Evolutionary conservation across 2,329 filamentous ascomycete species (phyloP).

Genomic region (Botryotinia convoluta): DNA sequence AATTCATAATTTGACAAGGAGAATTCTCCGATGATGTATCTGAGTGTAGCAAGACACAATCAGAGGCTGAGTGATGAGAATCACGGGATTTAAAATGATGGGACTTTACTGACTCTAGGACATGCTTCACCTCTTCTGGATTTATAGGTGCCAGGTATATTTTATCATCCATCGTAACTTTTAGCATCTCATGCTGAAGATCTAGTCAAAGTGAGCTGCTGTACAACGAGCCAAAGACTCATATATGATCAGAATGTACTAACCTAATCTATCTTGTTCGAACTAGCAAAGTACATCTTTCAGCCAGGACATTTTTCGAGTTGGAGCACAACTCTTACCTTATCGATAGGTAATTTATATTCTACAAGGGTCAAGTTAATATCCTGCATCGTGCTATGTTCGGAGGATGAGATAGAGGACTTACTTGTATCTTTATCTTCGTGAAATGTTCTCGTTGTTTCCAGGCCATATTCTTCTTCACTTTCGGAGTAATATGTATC

Average conservation of each 20-base stretch:
- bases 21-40: neutral
- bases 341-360: slow-evolving; percentile 32
- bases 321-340: slow-evolving; percentile 19
- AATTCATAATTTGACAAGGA: neutral
- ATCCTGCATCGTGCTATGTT: neutral
- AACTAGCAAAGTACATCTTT: neutral
- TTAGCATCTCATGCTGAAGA: slow-evolving; percentile 28
- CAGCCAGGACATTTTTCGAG: neutral
- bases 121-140: slow-evolving; percentile 29
- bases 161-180: slow-evolving; percentile 23
- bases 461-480: slow-evolving; percentile 45
- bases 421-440: slow-evolving; percentile 42
- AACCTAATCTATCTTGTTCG: slow-evolving; percentile 24
- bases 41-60: neutral
- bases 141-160: slow-evolving; percentile 32
- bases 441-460: slow-evolving; percentile 44
- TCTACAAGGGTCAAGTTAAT: slow-evolving; percentile 24
- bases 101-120: slow-evolving; percentile 37
- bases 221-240: neutral
- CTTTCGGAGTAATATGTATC: slow-evolving; percentile 7
- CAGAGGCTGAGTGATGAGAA: neutral
- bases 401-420: neutral
- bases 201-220: slow-evolving; percentile 20
- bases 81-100: neutral
- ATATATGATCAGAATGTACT: neutral